Percentiles rank a stretch among this genome's conserved stretches.
These are phyloP conservation scores for Aspergillus japonicus DNA, from an alignment of 2,329 filamentous ascomycete species.

Conservation along the genomic window DNA sequence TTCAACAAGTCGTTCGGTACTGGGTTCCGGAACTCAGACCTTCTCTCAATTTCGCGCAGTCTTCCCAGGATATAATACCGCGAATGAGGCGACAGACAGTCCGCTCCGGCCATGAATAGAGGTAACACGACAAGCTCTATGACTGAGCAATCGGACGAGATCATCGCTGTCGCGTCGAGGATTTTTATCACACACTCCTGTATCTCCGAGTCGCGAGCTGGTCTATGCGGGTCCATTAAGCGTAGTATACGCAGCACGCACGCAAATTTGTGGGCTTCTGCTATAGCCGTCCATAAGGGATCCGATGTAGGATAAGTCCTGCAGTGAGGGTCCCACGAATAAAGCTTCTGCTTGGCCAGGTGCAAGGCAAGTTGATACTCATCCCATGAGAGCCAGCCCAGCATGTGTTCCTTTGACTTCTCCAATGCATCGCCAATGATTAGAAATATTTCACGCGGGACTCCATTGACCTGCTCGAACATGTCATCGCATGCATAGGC, in stretches of 20 bases:
- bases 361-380: slow-evolving; percentile 20
- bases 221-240: slow-evolving; percentile 22
- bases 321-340: slow-evolving; percentile 21
- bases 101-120: slow-evolving; percentile 31
- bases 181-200: slow-evolving; percentile 28
- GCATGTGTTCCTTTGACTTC: slow-evolving; percentile 26
- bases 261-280: slow-evolving; percentile 28
- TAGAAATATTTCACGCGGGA: slow-evolving; percentile 30
- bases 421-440: slow-evolving; percentile 29
- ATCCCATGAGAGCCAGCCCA: slow-evolving; percentile 21
- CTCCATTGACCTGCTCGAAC: slow-evolving; percentile 33
- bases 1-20: slow-evolving; percentile 23
- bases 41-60: slow-evolving; percentile 25
- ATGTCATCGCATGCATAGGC: slow-evolving; percentile 23
- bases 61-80: slow-evolving; percentile 32
- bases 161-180: slow-evolving; percentile 26
- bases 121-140: slow-evolving; percentile 31
- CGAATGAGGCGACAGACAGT: slow-evolving; percentile 27
- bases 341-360: slow-evolving; percentile 21
- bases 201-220: slow-evolving; percentile 22
- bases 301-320: slow-evolving; percentile 26
- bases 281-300: slow-evolving; percentile 25
- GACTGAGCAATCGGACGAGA: slow-evolving; percentile 23
- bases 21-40: slow-evolving; percentile 27
- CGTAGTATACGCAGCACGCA: slow-evolving; percentile 31